Percentiles rank a stretch among this genome's conserved stretches.
Conservation (phyloP, 2,329 filamentous ascomycete species). For the Mycosphaerella arachidis region DNA sequence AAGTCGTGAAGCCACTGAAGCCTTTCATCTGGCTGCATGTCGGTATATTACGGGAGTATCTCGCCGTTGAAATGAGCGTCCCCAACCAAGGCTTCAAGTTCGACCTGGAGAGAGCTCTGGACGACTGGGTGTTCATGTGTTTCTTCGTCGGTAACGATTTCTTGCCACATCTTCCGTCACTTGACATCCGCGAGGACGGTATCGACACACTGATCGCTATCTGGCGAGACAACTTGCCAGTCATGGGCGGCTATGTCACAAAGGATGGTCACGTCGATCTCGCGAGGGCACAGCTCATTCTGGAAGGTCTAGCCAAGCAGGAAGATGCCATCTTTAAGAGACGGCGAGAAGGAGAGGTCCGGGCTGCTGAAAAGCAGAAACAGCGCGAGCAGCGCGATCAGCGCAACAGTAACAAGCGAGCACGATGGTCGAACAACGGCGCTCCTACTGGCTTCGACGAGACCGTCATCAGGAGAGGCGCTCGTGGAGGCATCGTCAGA, state of each 20-base stretch:
- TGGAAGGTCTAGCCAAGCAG: slow-evolving; percentile 82
- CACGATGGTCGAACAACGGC: slow-evolving; percentile 28
- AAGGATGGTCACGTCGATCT: slow-evolving; percentile 92
- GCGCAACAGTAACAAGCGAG: slow-evolving; percentile 40
- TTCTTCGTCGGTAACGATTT: slow-evolving; percentile 99
- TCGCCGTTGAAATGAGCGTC: slow-evolving; percentile 82
- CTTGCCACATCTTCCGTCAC: slow-evolving; percentile 89
- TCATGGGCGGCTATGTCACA: slow-evolving; percentile 93
- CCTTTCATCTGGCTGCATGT: slow-evolving; percentile 99
- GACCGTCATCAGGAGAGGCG: slow-evolving; percentile 31
- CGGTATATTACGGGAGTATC: slow-evolving; percentile 82
- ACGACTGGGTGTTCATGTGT: slow-evolving; percentile 99
- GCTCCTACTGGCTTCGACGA: slow-evolving; percentile 29
- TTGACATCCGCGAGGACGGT: slow-evolving; percentile 94
- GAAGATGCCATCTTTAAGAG: slow-evolving; percentile 91
- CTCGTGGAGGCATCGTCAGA: slow-evolving; percentile 30
- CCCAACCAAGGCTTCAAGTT: slow-evolving; percentile 80
- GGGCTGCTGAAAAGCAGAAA: slow-evolving; percentile 73
- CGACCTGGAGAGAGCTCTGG: slow-evolving; percentile 87
- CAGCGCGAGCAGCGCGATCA: slow-evolving; percentile 67
- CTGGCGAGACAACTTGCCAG: slow-evolving; percentile 86
- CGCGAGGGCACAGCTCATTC: slow-evolving; percentile 77
- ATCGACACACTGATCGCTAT: slow-evolving; percentile 96
- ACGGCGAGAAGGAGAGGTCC: slow-evolving; percentile 79
- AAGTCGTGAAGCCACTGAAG: slow-evolving; percentile 79